phyloP scores from a whole-genome alignment of 2,329 filamentous ascomycete genomes.

The Penicillium sumatraense region DNA sequence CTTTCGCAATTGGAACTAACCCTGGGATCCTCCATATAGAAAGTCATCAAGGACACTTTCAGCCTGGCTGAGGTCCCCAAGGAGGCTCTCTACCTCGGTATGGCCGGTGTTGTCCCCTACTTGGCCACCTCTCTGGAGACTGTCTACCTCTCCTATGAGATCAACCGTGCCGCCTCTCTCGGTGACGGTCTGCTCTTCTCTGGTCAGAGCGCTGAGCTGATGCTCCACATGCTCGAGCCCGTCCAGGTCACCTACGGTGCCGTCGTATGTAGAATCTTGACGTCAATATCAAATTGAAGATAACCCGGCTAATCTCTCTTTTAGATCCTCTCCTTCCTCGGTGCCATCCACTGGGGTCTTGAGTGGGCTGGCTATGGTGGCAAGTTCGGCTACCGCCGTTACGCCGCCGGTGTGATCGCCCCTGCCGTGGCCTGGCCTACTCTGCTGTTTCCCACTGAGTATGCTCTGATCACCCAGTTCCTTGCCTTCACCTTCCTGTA shows the following conservation, averaged over 20 bases:
- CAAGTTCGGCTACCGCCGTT: constrained; percentile 75
- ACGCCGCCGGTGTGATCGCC: constrained; percentile 79
- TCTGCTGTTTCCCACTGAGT: constrained; percentile 79
- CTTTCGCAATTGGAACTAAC: constrained; percentile 3
- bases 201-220: constrained; percentile 71
- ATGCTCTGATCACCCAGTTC: constrained; percentile 85
- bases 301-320: constrained; percentile 13
- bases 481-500: constrained; percentile 83
- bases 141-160: constrained; percentile 79
- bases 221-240: constrained; percentile 78
- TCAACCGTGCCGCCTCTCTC: constrained; percentile 68
- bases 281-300: not conserved
- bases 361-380: constrained; percentile 76
- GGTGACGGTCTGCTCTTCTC: constrained; percentile 69
- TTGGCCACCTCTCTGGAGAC: constrained; percentile 82
- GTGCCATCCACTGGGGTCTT: constrained; percentile 91
- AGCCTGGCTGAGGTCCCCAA: constrained; percentile 67
- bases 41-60: constrained; percentile 71
- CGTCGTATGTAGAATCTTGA: constrained; percentile 59
- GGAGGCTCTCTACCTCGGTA: constrained; percentile 69
- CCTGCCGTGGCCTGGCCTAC: constrained; percentile 89
- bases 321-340: constrained; percentile 89
- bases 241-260: constrained; percentile 91
- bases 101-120: constrained; percentile 84
- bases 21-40: constrained; percentile 45